A percentile compares a stretch with the other conserved stretches of the same genome.
phyloP scores from a whole-genome alignment of 495 filamentous ascomycete species.

The Diplogelasinospora grovesii region DNA sequence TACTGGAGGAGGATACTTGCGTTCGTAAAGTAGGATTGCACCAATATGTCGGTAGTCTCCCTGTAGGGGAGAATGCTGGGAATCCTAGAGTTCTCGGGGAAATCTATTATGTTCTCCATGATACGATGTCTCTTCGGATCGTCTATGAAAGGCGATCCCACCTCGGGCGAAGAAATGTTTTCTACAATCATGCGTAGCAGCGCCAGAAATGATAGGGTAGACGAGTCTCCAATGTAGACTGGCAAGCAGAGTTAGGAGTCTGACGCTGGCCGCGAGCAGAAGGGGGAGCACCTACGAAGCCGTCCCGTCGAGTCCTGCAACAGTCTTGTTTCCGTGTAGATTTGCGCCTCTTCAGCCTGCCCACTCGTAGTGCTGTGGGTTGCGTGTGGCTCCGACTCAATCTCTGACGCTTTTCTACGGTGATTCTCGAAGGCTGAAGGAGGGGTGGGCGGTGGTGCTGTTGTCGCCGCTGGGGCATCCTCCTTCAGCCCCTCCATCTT shows the following conservation, averaged over 20 bases:
- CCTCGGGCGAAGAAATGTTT: slow-evolving; percentile 49
- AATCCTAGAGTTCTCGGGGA: slow-evolving; percentile 37
- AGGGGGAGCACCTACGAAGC: slow-evolving; percentile 39
- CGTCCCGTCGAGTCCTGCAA: slow-evolving; percentile 51
- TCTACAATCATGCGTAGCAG: slow-evolving; percentile 67
- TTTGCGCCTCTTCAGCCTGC: slow-evolving; percentile 50
- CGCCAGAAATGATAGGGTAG: slow-evolving; percentile 64
- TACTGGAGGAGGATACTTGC: slow-evolving; percentile 28
- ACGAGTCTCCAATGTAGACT: slow-evolving; percentile 69
- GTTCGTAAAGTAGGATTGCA: slow-evolving; percentile 55
- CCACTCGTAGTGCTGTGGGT: slow-evolving; percentile 41
- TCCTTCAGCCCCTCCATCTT: slow-evolving; percentile 8
- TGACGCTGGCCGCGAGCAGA: background rate
- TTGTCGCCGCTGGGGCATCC: slow-evolving; percentile 15
- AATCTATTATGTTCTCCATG: slow-evolving; percentile 51
- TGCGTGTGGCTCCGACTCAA: slow-evolving; percentile 46
- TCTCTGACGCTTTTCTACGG: slow-evolving; percentile 14
- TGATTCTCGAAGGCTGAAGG: slow-evolving; percentile 12
- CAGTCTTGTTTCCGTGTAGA: slow-evolving; percentile 52
- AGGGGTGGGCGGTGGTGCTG: slow-evolving; percentile 11
- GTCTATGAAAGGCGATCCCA: slow-evolving; percentile 55
- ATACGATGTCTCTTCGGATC: slow-evolving; percentile 65
- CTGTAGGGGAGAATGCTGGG: slow-evolving; percentile 49
- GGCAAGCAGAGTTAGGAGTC: slow-evolving; percentile 1
- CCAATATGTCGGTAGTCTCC: slow-evolving; percentile 46